phyloP scores from a whole-genome alignment of 202 grass and related monocot genomes.

The Setaria italica region DNA sequence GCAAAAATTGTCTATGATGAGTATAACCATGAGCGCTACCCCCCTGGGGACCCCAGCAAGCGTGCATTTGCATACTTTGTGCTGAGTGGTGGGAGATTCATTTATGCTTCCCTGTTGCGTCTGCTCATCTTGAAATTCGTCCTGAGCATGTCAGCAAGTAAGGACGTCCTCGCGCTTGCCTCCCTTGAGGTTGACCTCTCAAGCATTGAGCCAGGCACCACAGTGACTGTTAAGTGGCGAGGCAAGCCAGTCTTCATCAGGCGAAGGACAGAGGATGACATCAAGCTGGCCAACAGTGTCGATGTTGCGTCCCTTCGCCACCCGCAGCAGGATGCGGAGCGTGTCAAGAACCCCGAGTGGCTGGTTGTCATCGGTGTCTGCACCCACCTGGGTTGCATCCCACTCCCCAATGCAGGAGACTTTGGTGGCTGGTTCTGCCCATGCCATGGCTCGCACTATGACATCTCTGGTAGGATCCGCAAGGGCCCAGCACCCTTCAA shows the following conservation, averaged over 20 bases:
- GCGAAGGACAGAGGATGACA: slow-evolving; percentile 82
- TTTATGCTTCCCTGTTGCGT: slow-evolving; percentile 83
- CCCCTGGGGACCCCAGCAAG: slow-evolving; percentile 81
- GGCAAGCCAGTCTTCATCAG: slow-evolving; percentile 94
- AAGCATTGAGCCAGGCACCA: slow-evolving; percentile 83
- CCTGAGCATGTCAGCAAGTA: slow-evolving; percentile 89
- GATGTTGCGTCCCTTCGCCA: slow-evolving; percentile 75
- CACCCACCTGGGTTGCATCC: slow-evolving; percentile 93
- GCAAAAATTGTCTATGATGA: slow-evolving; percentile 78
- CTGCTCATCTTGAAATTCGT: slow-evolving; percentile 86
- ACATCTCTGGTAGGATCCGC: slow-evolving; percentile 84
- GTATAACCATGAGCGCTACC: slow-evolving; percentile 78
- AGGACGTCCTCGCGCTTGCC: slow-evolving; percentile 85
- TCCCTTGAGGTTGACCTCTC: slow-evolving; percentile 86
- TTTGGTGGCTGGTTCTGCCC: slow-evolving; percentile 94
- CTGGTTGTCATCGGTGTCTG: slow-evolving; percentile 90
- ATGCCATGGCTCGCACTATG: slow-evolving; percentile 89
- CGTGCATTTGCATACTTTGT: slow-evolving; percentile 95
- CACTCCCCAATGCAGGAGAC: slow-evolving; percentile 84
- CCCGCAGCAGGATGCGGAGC: slow-evolving; percentile 73
- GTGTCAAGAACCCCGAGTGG: slow-evolving; percentile 90
- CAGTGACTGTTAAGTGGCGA: slow-evolving; percentile 93
- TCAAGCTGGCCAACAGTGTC: slow-evolving; percentile 83
- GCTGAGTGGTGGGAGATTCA: slow-evolving; percentile 83
- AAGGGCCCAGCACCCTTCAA: slow-evolving; percentile 91